Evolutionary conservation across 306 rosid species (phyloP).

Genomic region (Rubus idaeus): DNA sequence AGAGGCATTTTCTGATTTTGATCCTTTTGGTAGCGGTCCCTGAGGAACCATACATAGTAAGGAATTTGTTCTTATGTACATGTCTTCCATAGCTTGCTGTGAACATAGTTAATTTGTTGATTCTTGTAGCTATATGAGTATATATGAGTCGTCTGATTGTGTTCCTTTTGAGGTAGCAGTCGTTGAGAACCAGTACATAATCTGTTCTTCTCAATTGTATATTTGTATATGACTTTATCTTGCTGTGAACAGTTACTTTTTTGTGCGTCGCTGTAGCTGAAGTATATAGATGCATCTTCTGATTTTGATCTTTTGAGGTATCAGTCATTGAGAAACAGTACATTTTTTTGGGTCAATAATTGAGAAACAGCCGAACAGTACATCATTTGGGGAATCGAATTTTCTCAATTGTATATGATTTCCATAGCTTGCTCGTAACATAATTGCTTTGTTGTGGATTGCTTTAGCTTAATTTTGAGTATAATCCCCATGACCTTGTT

Average conservation of each 20-base stretch:
- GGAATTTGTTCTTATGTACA: neutral
- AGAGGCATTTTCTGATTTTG: neutral
- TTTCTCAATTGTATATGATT: too few relatives aligned
- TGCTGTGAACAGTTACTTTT: neutral
- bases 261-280: neutral
- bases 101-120: neutral
- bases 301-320: slow-evolving; percentile 2
- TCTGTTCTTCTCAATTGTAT: neutral
- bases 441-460: neutral
- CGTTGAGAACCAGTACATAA: neutral
- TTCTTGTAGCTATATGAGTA: neutral
- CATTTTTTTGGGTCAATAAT: neutral
- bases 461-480: neutral
- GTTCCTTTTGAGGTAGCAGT: slow-evolving; percentile 7
- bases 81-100: neutral
- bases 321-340: neutral
- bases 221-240: neutral
- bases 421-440: neutral
- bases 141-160: neutral
- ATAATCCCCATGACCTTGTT: neutral
- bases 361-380: neutral
- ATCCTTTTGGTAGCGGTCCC: neutral
- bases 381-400: too few relatives aligned
- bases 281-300: neutral
- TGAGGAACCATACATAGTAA: neutral